Conservation (phyloP, 108 stramenopile genomes). For the Skeletonema marinoi region DNA sequence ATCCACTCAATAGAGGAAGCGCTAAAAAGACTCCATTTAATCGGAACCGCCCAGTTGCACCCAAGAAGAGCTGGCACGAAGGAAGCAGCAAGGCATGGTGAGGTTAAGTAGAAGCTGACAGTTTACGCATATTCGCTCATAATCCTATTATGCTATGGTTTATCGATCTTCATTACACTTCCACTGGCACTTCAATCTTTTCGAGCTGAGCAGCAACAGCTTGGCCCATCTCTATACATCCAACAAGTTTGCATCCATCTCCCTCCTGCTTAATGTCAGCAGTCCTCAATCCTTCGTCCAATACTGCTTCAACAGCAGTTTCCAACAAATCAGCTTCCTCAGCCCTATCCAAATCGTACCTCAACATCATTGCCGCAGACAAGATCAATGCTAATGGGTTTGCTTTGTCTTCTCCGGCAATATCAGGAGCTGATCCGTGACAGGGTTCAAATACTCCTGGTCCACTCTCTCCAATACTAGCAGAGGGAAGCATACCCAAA, state of each 20-base stretch:
- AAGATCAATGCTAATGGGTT: slow-evolving; percentile 98
- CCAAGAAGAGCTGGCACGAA: no score
- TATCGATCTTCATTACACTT: slow-evolving; percentile 12
- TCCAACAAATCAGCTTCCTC: slow-evolving; percentile 89
- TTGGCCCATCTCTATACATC: slow-evolving; percentile 89
- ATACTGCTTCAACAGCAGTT: slow-evolving; percentile 87
- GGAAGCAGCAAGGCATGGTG: no score
- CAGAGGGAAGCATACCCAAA: slow-evolving; percentile 97
- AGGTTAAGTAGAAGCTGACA: no score
- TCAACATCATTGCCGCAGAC: slow-evolving; percentile 97
- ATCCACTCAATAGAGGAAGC: no score
- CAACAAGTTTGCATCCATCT: slow-evolving; percentile 86
- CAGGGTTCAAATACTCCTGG: slow-evolving; percentile 99
- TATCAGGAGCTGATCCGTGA: slow-evolving; percentile 98
- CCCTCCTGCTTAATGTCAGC: slow-evolving; percentile 93
- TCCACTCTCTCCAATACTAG: slow-evolving; percentile 94
- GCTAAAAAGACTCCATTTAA: no score
- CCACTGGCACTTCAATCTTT: slow-evolving; percentile 45
- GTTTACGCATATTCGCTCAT: no score
- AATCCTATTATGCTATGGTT: neutral
- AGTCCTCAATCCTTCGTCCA: slow-evolving; percentile 90
- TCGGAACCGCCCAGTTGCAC: no score
- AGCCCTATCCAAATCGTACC: slow-evolving; percentile 92
- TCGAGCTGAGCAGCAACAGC: slow-evolving; percentile 73
- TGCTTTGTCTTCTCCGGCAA: slow-evolving; percentile 96